Conservation (phyloP, 2,329 filamentous ascomycete species). For the Acephala macrosclerotiorum region DNA sequence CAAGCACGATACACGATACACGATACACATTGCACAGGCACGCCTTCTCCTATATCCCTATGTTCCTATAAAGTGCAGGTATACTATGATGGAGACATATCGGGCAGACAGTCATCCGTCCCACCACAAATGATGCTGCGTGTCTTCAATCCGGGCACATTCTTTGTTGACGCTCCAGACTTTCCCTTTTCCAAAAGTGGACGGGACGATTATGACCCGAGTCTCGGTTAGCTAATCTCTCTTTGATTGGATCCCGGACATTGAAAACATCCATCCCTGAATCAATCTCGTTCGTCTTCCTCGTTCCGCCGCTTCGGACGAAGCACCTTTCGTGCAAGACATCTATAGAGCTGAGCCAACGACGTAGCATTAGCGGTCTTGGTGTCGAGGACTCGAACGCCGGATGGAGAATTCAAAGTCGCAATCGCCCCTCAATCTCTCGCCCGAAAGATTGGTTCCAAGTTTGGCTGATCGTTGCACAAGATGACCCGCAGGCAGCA, state of each 20-base stretch:
- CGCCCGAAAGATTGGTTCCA: neutral
- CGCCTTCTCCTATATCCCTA: neutral
- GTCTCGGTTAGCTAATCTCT: neutral
- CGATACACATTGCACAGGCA: neutral
- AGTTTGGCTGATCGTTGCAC: neutral
- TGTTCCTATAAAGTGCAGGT: too few relatives aligned
- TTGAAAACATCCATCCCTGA: neutral
- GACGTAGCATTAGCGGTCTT: neutral
- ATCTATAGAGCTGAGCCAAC: neutral
- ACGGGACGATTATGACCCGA: constrained; percentile 1
- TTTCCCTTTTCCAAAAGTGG: neutral
- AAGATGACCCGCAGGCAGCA: neutral
- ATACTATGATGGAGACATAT: too few relatives aligned
- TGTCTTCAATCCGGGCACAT: neutral
- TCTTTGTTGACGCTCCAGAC: neutral
- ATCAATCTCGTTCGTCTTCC: neutral
- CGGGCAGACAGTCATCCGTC: too few relatives aligned
- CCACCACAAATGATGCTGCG: neutral
- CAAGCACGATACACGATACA: neutral
- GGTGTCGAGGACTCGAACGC: neutral
- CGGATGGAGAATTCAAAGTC: neutral
- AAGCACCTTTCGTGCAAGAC: neutral
- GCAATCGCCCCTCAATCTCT: neutral
- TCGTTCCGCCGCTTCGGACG: neutral
- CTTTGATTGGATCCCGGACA: neutral